Base-by-base conservation (phyloP, 73 alveolate genomes). In the Paramecium sexaurelia region DNA sequence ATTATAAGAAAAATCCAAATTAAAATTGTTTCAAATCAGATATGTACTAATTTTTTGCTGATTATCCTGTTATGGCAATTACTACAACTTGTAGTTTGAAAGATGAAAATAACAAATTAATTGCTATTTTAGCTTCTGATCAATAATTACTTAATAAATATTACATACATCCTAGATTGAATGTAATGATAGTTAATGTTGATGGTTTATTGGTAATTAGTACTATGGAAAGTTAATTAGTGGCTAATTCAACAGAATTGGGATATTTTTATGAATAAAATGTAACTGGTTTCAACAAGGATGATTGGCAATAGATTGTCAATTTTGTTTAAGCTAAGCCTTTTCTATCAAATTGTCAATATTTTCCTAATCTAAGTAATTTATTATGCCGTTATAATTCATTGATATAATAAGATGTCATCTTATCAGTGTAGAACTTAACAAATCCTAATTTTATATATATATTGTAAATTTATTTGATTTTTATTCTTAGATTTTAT, bases 241-340 rank as follows among this genome's bases (percentile, higher is more conserved):
- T 61, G 26, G 83, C 83, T 10, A 61, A 61, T 61, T 24, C 83
- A 61, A 24, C 83, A 3, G 83, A 29, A 32, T 20, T 61, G 15
- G 83, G 83, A 11, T 61, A 26, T 32, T 61, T 61, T 61, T 61
- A 61, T 61, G 83, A 61, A 61, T 26, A 61, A 32, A 26, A 61
- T 26, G 43, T 61, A 32, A 61, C 83, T 13, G 83, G 83, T 61
- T 61, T 61, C 43, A 61, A 61, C 9, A 29, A 61, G 26, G 83
- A 61, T 5, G 83, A 61, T 61, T 61, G 83, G 83, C 0, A 61
- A 11, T 61, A 61, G 47, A 61, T 61, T 26, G 43, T 29, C 11
- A 19, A 26, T 11, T 61, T 2, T 61, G 51, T 32, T 2, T 32
- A 61, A 61, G 13, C 9, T 6, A 7, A 24, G 9, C 11, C 43